A percentile compares a stretch with the other conserved stretches of the same genome.
Conservation (phyloP, 306 rosid genomes). For the Glycine tomentella region DNA sequence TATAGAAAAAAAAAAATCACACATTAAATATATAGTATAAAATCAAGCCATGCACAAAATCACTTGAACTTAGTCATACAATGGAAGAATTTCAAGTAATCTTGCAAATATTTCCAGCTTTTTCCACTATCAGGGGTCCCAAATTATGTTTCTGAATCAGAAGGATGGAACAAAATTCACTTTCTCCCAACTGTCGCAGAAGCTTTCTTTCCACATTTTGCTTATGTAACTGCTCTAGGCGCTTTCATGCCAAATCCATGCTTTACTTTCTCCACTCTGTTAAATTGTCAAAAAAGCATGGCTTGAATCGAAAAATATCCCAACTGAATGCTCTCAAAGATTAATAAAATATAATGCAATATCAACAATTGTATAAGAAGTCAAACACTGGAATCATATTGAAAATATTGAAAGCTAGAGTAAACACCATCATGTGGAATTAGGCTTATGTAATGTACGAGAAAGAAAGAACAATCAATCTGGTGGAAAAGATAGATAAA, state of each 20-base stretch:
- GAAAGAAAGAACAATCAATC: conserved; percentile 13
- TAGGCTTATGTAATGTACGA: neutral
- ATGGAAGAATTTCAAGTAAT: conserved; percentile 28
- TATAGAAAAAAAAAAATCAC: neutral
- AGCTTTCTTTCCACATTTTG: conserved; percentile 29
- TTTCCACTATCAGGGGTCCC: conserved; percentile 15
- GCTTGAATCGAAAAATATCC: conserved; percentile 14
- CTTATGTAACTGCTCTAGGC: conserved; percentile 65
- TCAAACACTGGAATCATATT: neutral
- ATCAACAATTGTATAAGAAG: neutral
- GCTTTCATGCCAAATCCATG: conserved; percentile 95
- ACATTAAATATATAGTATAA: neutral
- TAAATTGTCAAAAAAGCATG: conserved; percentile 27
- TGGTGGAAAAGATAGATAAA: too few relatives aligned
- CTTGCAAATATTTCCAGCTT: conserved; percentile 31
- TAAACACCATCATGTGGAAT: neutral
- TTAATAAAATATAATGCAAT: conserved; percentile 25
- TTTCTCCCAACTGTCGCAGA: conserved; percentile 24
- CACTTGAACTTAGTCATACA: conserved; percentile 6
- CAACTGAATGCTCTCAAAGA: conserved; percentile 11
- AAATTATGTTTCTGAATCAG: conserved; percentile 27
- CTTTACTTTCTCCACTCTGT: conserved; percentile 89
- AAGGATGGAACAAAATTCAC: conserved; percentile 36
- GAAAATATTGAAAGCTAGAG: neutral
- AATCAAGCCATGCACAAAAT: conserved; percentile 38